Conservation (phyloP, 306 rosid genomes). For the Fagus sylvatica region DNA sequence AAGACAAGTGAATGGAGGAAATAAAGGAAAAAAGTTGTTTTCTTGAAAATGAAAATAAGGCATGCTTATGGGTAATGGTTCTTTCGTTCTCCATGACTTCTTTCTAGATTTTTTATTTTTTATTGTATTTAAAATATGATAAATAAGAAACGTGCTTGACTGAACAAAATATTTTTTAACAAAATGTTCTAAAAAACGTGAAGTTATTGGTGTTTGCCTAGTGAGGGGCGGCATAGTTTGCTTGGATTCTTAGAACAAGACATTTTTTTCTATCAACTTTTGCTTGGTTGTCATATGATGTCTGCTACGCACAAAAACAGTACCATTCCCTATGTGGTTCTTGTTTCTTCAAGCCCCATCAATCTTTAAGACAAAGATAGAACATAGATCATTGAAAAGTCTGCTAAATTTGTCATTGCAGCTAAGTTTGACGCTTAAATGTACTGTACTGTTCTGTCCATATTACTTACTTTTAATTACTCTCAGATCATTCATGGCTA, state of each 20-base stretch:
- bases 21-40: background rate
- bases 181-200: slow-evolving; percentile 31
- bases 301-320: slow-evolving; percentile 8
- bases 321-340: slow-evolving; percentile 24
- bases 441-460: background rate
- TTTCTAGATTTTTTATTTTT: slow-evolving; percentile 6
- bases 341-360: slow-evolving; percentile 19
- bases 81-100: slow-evolving; percentile 4
- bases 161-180: slow-evolving; percentile 10
- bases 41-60: slow-evolving; percentile 17
- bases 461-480: background rate
- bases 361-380: background rate
- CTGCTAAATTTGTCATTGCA: slow-evolving; percentile 30
- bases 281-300: slow-evolving; percentile 13
- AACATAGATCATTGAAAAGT: slow-evolving; percentile 10
- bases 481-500: too few relatives aligned
- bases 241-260: slow-evolving; percentile 23
- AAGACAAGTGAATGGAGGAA: slow-evolving; percentile 4
- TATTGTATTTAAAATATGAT: background rate
- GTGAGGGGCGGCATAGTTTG: slow-evolving; percentile 39
- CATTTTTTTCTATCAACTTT: background rate
- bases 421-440: slow-evolving; percentile 23
- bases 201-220: slow-evolving; percentile 27
- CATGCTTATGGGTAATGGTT: background rate
- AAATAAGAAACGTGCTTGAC: slow-evolving; percentile 63